Percentiles rank a stretch among this genome's conserved stretches.
These are phyloP conservation scores for Arachis hypogaea DNA, from an alignment of 306 rosid genomes.

Conservation along the genomic window DNA sequence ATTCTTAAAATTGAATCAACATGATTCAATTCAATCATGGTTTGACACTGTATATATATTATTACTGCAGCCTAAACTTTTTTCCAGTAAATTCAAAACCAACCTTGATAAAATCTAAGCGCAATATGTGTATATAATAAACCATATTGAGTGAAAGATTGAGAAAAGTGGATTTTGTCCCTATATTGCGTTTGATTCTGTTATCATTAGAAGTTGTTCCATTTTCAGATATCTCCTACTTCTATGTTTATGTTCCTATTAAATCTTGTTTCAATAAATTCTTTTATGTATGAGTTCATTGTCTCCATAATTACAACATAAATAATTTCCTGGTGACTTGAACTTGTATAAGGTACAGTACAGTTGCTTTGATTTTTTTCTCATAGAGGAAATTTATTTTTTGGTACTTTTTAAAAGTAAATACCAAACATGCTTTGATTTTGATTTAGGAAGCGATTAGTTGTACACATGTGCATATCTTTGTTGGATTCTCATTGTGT, in stretches of 20 bases:
- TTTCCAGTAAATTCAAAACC: not conserved
- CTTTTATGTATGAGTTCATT: too few species aligned
- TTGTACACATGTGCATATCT: constrained; percentile 55
- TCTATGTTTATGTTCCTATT: not conserved
- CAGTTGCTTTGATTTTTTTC: too few species aligned
- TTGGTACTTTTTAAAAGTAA: constrained; percentile 49
- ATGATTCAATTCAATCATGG: not conserved
- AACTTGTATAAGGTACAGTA: too few species aligned
- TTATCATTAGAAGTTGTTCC: constrained; percentile 2
- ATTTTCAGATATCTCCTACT: constrained; percentile 10
- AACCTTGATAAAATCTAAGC: not conserved
- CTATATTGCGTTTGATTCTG: not conserved
- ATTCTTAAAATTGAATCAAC: not conserved
- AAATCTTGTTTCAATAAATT: not conserved
- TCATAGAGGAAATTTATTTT: too few species aligned
- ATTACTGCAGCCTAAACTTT: not conserved
- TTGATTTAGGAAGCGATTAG: too few species aligned
- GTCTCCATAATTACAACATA: too few species aligned
- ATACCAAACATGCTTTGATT: too few species aligned
- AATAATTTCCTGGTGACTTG: too few species aligned
- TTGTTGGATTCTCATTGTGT: constrained; percentile 72
- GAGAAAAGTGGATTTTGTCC: not conserved
- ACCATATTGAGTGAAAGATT: not conserved
- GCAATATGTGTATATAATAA: not conserved
- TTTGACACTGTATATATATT: not conserved